phyloP scores from a whole-genome alignment of 306 rosid species.

The Pyrus bretschneideri region DNA sequence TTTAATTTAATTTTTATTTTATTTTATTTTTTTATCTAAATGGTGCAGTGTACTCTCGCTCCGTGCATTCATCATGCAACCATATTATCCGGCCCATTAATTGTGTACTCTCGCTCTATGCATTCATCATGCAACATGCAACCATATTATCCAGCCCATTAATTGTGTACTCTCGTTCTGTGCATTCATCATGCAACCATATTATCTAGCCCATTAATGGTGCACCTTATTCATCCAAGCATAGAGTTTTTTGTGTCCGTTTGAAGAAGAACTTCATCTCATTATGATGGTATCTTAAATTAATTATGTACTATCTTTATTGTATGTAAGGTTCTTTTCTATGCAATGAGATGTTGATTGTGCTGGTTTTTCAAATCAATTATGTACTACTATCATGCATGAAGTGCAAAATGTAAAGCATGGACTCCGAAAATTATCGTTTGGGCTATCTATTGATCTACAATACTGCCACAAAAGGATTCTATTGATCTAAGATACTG shows the following conservation, averaged over 20 bases:
- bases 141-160: too few species aligned
- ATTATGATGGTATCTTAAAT: too few species aligned
- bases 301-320: too few species aligned
- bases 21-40: too few species aligned
- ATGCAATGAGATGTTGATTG: too few species aligned
- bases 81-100: neutral
- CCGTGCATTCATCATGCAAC: neutral
- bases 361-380: neutral
- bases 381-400: neutral
- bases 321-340: neutral
- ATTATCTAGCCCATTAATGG: neutral
- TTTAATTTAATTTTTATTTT: too few species aligned
- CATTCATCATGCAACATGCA: too few species aligned
- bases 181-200: too few species aligned
- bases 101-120: neutral
- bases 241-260: neutral
- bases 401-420: neutral
- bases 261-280: too few species aligned
- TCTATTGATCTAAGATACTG: rapidly evolving
- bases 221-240: neutral
- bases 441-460: too few species aligned
- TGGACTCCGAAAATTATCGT: neutral
- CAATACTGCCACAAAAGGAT: rapidly evolving
- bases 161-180: too few species aligned
- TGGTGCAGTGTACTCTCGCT: too few species aligned